Percentiles rank a stretch among this genome's conserved stretches.
These are phyloP conservation scores for Penicillium odoratum DNA, from an alignment of 495 filamentous ascomycete species.

Conservation along the genomic window DNA sequence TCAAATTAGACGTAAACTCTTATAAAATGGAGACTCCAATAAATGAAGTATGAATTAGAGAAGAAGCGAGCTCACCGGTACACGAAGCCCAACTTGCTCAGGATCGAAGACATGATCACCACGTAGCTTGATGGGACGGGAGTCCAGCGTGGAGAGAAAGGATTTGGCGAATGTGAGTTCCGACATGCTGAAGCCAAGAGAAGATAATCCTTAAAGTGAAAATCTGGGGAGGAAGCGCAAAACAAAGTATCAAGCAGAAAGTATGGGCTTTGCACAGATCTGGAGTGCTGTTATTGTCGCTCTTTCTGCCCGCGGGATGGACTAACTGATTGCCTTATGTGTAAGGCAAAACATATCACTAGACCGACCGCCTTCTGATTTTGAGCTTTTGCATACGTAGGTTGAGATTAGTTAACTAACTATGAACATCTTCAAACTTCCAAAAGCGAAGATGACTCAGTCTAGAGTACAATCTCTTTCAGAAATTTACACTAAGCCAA, in stretches of 20 bases:
- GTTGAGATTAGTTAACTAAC: not conserved
- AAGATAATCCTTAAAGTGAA: not conserved
- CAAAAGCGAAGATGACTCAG: too few relatives aligned
- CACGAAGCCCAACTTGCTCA: slow-evolving; percentile 64
- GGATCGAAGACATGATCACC: slow-evolving; percentile 86
- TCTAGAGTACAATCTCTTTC: not conserved
- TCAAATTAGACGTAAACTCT: slow-evolving; percentile 6
- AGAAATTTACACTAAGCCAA: too few relatives aligned
- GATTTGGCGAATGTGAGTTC: slow-evolving; percentile 80
- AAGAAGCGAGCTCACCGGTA: slow-evolving; percentile 59
- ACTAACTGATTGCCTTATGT: not conserved
- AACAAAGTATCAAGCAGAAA: not conserved
- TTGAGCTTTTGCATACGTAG: not conserved
- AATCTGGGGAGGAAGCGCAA: not conserved
- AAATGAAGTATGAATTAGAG: not conserved
- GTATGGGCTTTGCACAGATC: not conserved
- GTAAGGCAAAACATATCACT: not conserved
- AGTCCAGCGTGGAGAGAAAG: slow-evolving; percentile 78
- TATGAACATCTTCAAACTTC: not conserved
- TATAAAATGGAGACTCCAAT: not conserved
- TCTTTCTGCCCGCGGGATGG: not conserved
- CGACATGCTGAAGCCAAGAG: slow-evolving; percentile 58
- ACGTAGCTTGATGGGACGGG: slow-evolving; percentile 71
- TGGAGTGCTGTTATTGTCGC: not conserved
- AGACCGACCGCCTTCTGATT: not conserved